Percentiles rank a stretch among this genome's conserved stretches.
Conservation (phyloP, 2,329 filamentous ascomycete genomes). For the Ceratocystis papillata region DNA sequence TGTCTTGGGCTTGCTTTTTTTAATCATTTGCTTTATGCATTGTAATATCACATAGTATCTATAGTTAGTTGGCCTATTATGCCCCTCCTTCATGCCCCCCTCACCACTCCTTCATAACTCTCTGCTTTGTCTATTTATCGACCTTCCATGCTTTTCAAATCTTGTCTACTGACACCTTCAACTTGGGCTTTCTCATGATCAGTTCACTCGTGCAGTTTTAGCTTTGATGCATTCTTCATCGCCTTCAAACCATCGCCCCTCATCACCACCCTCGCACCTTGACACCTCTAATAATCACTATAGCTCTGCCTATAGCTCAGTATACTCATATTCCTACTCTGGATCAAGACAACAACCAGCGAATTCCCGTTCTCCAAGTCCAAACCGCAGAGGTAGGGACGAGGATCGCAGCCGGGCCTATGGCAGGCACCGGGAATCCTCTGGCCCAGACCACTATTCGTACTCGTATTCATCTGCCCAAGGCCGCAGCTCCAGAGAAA, state of each 20-base stretch:
- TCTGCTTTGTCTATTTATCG: background rate
- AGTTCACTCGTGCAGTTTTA: slow-evolving; percentile 9
- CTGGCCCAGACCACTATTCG: background rate
- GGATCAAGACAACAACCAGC: background rate
- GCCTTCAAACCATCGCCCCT: slow-evolving; percentile 15
- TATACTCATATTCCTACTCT: slow-evolving; percentile 12
- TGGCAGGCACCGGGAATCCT: background rate
- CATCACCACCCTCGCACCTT: slow-evolving; percentile 18
- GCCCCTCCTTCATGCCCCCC: background rate
- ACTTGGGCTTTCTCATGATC: background rate
- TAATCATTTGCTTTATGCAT: background rate
- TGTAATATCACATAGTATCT: background rate
- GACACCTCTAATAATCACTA: slow-evolving; percentile 16
- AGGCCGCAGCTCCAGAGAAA: slow-evolving; percentile 7
- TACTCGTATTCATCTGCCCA: slow-evolving; percentile 3
- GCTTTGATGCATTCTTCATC: slow-evolving; percentile 20
- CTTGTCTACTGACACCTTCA: slow-evolving; percentile 1
- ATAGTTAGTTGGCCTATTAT: slow-evolving; percentile 6
- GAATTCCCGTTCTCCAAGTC: slow-evolving; percentile 1
- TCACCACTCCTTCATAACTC: background rate
- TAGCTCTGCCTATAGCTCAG: slow-evolving; percentile 12
- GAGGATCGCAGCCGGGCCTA: slow-evolving; percentile 5
- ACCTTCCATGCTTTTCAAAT: background rate
- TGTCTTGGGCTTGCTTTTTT: background rate
- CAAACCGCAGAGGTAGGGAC: slow-evolving; percentile 1